Conservation (phyloP, 805 yeast genomes). For the Yamadazyma nakazawae region DNA sequence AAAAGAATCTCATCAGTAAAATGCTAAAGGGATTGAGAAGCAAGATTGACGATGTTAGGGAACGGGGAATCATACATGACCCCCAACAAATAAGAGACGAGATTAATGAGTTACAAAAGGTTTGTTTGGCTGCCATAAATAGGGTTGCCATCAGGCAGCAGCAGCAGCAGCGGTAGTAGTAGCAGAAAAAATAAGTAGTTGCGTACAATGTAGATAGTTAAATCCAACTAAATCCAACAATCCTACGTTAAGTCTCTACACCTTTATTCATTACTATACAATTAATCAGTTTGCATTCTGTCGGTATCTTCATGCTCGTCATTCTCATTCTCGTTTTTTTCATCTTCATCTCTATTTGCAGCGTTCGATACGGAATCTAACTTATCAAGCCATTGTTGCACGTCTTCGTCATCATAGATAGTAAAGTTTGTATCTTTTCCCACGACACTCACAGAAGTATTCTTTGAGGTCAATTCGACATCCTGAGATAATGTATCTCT, state of each 20-base stretch:
- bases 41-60: conserved; percentile 34
- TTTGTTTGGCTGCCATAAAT: conserved; percentile 37
- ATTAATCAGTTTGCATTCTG: conserved; percentile 39
- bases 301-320: conserved; percentile 22
- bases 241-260: neutral
- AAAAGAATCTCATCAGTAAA: conserved; percentile 31
- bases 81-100: conserved; percentile 30
- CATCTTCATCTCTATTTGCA: conserved; percentile 46
- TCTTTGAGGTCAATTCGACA: conserved; percentile 77
- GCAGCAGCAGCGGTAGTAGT: conserved; percentile 11
- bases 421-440: conserved; percentile 75
- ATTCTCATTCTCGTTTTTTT: conserved; percentile 23
- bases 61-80: conserved; percentile 28
- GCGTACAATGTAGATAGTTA: neutral
- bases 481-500: conserved; percentile 95
- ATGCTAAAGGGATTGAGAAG: conserved; percentile 20
- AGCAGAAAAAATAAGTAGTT: neutral
- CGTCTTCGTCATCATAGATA: conserved; percentile 82
- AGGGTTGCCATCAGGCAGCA: conserved; percentile 38
- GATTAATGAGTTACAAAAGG: conserved; percentile 37
- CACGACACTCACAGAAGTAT: conserved; percentile 91
- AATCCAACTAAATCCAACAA: neutral
- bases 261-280: conserved; percentile 8
- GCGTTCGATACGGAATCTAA: conserved; percentile 64
- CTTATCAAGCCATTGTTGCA: conserved; percentile 75